Conservation (phyloP, 2,329 filamentous ascomycete species). For the Ophiobolus disseminans region DNA sequence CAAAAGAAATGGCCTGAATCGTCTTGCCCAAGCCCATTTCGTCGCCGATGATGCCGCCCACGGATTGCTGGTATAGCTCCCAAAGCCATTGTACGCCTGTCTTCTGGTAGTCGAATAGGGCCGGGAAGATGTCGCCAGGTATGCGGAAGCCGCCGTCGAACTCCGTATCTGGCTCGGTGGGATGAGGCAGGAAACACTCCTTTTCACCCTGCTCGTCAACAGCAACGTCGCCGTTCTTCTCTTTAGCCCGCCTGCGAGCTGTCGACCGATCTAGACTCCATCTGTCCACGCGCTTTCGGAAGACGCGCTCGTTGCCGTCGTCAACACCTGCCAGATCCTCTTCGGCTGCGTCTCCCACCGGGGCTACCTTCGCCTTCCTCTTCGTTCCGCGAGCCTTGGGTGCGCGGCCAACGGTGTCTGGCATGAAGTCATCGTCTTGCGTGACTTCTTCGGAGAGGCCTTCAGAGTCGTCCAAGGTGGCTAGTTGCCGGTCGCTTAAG, state of each 20-base stretch:
- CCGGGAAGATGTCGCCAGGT: slow-evolving; percentile 91
- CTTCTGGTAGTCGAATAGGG: slow-evolving; percentile 95
- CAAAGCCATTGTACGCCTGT: slow-evolving; percentile 96
- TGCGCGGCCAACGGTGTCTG: slow-evolving; percentile 48
- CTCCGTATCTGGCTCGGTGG: slow-evolving; percentile 76
- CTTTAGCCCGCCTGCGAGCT: slow-evolving; percentile 60
- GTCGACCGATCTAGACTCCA: slow-evolving; percentile 74
- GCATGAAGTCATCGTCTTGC: slow-evolving; percentile 39
- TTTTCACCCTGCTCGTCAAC: slow-evolving; percentile 52
- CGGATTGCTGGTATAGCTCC: slow-evolving; percentile 86
- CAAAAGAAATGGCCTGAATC: slow-evolving; percentile 78
- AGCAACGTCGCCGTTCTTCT: slow-evolving; percentile 39
- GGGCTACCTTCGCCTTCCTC: slow-evolving; percentile 29
- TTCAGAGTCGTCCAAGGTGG: slow-evolving; percentile 49
- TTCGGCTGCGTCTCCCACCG: slow-evolving; percentile 37
- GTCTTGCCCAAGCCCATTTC: slow-evolving; percentile 99
- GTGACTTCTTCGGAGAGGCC: slow-evolving; percentile 42
- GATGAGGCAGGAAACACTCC: slow-evolving; percentile 88
- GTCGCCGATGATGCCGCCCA: slow-evolving; percentile 94
- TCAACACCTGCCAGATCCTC: slow-evolving; percentile 73
- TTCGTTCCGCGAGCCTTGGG: slow-evolving; percentile 45
- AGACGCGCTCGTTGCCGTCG: slow-evolving; percentile 86
- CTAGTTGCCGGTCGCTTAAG: slow-evolving; percentile 49
- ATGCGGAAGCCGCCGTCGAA: slow-evolving; percentile 79
- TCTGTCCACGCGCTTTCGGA: slow-evolving; percentile 73